These are phyloP conservation scores for Carex cristatella DNA, from an alignment of 176 grass and related monocot genomes.

Conservation along the genomic window DNA sequence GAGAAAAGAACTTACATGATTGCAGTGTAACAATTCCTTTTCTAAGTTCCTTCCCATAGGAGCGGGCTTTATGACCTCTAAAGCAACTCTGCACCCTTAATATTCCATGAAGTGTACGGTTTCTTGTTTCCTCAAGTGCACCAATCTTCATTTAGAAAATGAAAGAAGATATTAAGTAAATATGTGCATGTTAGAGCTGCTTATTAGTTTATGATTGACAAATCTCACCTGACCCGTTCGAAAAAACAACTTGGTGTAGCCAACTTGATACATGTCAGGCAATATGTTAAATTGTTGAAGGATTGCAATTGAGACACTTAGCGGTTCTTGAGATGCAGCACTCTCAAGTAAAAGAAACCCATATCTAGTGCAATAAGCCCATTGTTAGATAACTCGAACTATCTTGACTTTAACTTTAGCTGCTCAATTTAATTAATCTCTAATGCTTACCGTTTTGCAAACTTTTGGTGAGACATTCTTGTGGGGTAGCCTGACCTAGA, in stretches of 20 bases:
- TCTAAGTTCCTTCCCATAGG: conserved; percentile 46
- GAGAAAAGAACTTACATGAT: conserved; percentile 58
- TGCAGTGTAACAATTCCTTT: conserved; percentile 82
- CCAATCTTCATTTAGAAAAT: conserved; percentile 59
- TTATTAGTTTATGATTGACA: neutral
- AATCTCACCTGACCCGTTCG: conserved; percentile 87
- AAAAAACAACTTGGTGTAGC: conserved; percentile 97
- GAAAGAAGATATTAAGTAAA: conserved; percentile 11
- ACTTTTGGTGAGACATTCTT: conserved; percentile 97
- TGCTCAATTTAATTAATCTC: neutral
- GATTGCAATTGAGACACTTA: conserved; percentile 96
- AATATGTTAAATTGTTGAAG: conserved; percentile 97
- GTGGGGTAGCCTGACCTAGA: conserved; percentile 98
- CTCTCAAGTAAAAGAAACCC: conserved; percentile 95
- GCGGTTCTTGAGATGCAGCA: conserved; percentile 82
- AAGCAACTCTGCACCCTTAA: conserved; percentile 99
- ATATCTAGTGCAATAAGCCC: conserved; percentile 49
- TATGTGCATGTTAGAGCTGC: neutral
- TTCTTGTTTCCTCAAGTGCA: conserved; percentile 93
- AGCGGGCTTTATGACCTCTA: conserved; percentile 72
- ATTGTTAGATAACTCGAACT: neutral
- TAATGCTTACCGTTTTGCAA: conserved; percentile 70
- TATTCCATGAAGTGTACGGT: conserved; percentile 82
- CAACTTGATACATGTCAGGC: conserved; percentile 99
- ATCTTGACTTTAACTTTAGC: neutral